Evolutionary conservation across 2,329 filamentous ascomycete genomes (phyloP), one percentile per base, ranked within the genome.

Genomic region (Dothideomycetes sp.): DNA sequence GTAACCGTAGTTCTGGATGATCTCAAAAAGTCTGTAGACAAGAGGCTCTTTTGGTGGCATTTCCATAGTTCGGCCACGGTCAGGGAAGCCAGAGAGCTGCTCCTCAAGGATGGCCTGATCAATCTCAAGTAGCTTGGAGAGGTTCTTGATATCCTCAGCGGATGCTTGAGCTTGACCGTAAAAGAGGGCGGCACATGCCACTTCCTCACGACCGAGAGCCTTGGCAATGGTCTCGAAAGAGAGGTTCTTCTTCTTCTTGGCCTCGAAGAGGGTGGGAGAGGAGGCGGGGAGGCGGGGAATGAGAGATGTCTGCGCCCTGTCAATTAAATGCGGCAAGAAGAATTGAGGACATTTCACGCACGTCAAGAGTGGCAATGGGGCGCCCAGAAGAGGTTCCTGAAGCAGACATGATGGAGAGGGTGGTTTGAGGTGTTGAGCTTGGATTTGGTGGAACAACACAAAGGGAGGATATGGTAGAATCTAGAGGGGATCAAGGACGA

Each of bases 1-100:
- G 60, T 94, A 93, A 1, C 89, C 89, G 55, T 95, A 95, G 61
- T 94, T 96, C 66, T 95, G 88, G 46, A 96, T 81, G 57, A 95
- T 83, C 70, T 96, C 89, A 60, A 86, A 95, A 44, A 95, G 61
- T 2, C 89, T 72, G 61, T 96, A 96, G 56, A 95, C 88, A 50
- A 93, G 63, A 4, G 86, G 86, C 58, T 94, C 86, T 43, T 75
- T 79, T 0, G 84, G 84, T 1, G 84, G 85, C 84, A 91, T 88
- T 42, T 86, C 81, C 1, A 85, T 76, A 0, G 79, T 74, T 38
- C 78, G 71, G 24, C 88, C 88, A 3, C 88, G 75, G 59, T 94
- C 84, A 0, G 87, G 88, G 54, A 84, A 88, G 0, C 77, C 81
- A 24, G 69, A 68, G 46, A 91, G 68, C 51, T 84, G 75, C 3